Percentiles rank a stretch among this genome's conserved stretches.
Evolutionary conservation across 768 basidiomycete species (phyloP).

Genomic region (Glaciozyma martinii): DNA sequence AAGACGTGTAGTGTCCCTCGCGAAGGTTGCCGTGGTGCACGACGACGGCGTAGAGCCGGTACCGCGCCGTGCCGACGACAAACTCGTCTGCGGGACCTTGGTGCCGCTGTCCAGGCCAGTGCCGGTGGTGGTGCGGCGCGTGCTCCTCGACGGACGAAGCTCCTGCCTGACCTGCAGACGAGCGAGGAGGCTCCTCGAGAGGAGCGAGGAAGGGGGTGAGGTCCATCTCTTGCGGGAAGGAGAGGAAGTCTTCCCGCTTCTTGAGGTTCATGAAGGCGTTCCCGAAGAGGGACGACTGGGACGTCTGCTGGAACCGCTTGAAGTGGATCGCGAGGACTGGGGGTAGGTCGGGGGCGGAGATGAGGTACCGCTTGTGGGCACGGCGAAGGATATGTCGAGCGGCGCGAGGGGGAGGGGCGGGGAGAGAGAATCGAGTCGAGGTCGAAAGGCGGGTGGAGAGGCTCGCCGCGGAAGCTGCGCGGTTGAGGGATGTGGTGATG

Average conservation of each 20-base stretch:
- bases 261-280: slow-evolving; percentile 50
- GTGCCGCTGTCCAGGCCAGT: background rate
- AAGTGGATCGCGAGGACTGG: slow-evolving; percentile 85
- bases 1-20: slow-evolving; percentile 21
- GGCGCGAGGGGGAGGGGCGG: slow-evolving; percentile 29
- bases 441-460: slow-evolving; percentile 5
- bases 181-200: slow-evolving; percentile 37
- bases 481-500: no score
- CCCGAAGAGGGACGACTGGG: slow-evolving; percentile 44
- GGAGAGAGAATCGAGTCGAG: slow-evolving; percentile 17
- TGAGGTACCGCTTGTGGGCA: slow-evolving; percentile 90
- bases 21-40: slow-evolving; percentile 28
- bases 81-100: background rate
- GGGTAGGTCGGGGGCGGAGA: slow-evolving; percentile 59
- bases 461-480: slow-evolving; percentile 2
- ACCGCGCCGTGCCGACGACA: slow-evolving; percentile 12
- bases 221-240: slow-evolving; percentile 81
- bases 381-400: slow-evolving; percentile 66
- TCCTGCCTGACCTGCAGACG: background rate
- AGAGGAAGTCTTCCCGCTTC: slow-evolving; percentile 83
- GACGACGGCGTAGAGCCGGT: slow-evolving; percentile 31
- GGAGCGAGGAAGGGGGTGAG: slow-evolving; percentile 80
- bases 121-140: background rate
- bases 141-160: background rate
- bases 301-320: slow-evolving; percentile 84